Conservation (phyloP, 768 basidiomycete genomes). For the Pleurotus djamor region DNA sequence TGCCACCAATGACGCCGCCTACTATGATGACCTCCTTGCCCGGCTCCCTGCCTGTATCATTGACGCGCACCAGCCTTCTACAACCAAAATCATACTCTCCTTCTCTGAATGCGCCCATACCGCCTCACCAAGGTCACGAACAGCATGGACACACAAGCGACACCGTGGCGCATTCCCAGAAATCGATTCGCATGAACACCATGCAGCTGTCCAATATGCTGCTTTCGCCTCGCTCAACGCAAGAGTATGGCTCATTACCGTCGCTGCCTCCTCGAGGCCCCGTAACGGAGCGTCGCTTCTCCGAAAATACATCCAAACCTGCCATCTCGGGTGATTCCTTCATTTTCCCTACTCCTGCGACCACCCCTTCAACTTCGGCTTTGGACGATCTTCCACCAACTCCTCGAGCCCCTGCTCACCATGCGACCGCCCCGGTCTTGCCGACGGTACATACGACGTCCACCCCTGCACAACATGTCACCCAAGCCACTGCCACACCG, state of each 20-base stretch:
- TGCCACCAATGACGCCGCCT: background rate
- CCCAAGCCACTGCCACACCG: background rate
- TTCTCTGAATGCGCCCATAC: background rate
- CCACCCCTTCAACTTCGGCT: background rate
- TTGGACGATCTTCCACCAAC: background rate
- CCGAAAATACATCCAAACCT: background rate
- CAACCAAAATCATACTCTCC: background rate
- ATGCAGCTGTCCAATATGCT: conserved; percentile 62
- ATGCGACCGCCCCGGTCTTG: background rate
- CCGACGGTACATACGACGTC: background rate
- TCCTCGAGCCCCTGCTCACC: background rate
- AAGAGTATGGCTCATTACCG: conserved; percentile 13
- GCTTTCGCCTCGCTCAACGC: conserved; percentile 21
- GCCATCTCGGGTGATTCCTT: background rate
- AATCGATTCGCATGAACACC: conserved; percentile 63
- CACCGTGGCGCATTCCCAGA: conserved; percentile 48
- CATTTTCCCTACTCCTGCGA: conserved; percentile 6
- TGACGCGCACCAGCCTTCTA: conserved; percentile 1
- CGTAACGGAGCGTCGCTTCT: background rate
- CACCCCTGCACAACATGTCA: background rate
- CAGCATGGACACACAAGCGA: background rate
- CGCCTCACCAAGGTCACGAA: background rate
- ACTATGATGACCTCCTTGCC: background rate
- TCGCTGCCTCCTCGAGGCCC: background rate
- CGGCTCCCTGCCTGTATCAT: background rate